Conservation (phyloP, 345 rosid species). For the Camelina hispida region DNA sequence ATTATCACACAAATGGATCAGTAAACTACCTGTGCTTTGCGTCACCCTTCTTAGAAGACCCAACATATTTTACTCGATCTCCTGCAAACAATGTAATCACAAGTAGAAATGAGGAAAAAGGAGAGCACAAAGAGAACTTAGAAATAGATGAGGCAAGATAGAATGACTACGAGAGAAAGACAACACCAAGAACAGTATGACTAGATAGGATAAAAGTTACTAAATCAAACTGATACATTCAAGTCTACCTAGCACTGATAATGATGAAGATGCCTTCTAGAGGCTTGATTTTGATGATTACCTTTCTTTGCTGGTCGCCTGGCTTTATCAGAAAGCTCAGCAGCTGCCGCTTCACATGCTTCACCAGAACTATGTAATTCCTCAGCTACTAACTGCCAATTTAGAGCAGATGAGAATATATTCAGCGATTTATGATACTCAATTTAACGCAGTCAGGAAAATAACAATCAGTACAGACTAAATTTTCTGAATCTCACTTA, state of each 20-base stretch:
- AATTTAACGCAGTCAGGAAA: background rate
- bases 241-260: conserved; percentile 19
- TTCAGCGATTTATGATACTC: conserved; percentile 3
- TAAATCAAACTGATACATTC: conserved; percentile 23
- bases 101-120: conserved; percentile 15
- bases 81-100: conserved; percentile 51
- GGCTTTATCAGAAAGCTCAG: conserved; percentile 57
- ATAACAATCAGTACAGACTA: conserved; percentile 10
- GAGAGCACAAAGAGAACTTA: conserved; percentile 20
- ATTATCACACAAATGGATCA: conserved; percentile 8
- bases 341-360: conserved; percentile 57
- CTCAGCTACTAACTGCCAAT: conserved; percentile 69
- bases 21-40: conserved; percentile 70
- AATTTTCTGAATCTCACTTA: conserved; percentile 7
- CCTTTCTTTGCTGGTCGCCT: conserved; percentile 77
- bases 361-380: conserved; percentile 61
- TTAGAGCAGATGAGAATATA: conserved; percentile 15
- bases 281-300: conserved; percentile 37
- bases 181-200: conserved; percentile 20
- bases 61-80: conserved; percentile 88
- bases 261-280: conserved; percentile 14
- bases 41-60: conserved; percentile 57
- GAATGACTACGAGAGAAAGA: conserved; percentile 25
- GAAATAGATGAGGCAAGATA: conserved; percentile 20
- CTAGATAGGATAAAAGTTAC: conserved; percentile 6